A percentile compares a stretch with the other conserved stretches of the same genome.
Evolutionary conservation across 2,329 filamentous ascomycete species (phyloP).

Genomic region (Aureobasidium sp.): DNA sequence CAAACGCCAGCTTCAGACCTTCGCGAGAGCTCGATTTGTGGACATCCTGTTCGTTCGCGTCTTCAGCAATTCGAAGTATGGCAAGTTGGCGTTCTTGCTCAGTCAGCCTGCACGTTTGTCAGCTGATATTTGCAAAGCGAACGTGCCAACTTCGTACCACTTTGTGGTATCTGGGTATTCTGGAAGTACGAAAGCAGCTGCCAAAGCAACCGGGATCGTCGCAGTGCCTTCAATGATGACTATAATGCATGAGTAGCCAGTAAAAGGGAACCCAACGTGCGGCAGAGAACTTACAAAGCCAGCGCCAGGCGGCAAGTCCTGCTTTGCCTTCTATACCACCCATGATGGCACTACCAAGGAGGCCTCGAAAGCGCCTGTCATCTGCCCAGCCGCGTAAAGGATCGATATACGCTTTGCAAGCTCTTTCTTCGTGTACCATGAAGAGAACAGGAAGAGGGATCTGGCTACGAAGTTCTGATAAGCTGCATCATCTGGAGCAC

Average conservation of each 20-base stretch:
- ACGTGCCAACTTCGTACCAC: slow-evolving; percentile 30
- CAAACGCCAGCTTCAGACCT: slow-evolving; percentile 44
- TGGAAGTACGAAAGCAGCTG: slow-evolving; percentile 31
- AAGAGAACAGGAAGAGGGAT: slow-evolving; percentile 34
- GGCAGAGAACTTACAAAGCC: slow-evolving; percentile 20
- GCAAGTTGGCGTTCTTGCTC: slow-evolving; percentile 49
- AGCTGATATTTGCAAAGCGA: not conserved
- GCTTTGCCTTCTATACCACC: slow-evolving; percentile 31
- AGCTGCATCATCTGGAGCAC: not conserved
- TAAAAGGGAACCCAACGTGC: no score
- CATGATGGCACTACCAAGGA: slow-evolving; percentile 30
- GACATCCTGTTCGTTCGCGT: slow-evolving; percentile 41
- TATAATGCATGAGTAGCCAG: not conserved
- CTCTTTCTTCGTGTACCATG: slow-evolving; percentile 49
- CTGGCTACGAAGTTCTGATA: slow-evolving; percentile 25
- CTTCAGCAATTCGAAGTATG: slow-evolving; percentile 45
- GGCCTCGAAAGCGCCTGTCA: slow-evolving; percentile 46
- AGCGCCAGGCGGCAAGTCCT: slow-evolving; percentile 26
- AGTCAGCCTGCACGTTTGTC: slow-evolving; percentile 25
- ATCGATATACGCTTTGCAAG: slow-evolving; percentile 47
- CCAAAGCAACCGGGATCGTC: slow-evolving; percentile 23
- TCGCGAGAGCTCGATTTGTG: slow-evolving; percentile 33
- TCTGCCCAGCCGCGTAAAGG: slow-evolving; percentile 38
- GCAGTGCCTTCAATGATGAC: slow-evolving; percentile 33
- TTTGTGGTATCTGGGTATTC: slow-evolving; percentile 48